Percentiles rank a stretch among this genome's conserved stretches.
Conservation (phyloP, 345 rosid genomes). For the Eucalyptus polybractea region DNA sequence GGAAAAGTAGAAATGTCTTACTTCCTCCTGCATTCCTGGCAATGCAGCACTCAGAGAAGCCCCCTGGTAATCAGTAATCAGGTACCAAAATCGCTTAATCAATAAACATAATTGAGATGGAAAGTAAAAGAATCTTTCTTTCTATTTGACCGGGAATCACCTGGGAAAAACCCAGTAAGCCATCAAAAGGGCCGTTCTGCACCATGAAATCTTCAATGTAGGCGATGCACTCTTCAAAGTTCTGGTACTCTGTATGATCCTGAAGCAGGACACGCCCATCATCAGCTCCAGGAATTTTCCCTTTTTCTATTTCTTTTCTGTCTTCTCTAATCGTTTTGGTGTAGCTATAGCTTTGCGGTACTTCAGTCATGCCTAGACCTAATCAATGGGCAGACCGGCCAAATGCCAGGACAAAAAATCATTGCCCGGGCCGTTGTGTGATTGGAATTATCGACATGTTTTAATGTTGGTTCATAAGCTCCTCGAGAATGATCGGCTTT, state of each 20-base stretch:
- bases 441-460: background rate
- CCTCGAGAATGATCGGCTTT: background rate
- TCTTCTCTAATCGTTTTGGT: background rate
- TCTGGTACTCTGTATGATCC: slow-evolving; percentile 50
- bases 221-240: slow-evolving; percentile 47
- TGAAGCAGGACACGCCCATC: background rate
- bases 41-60: slow-evolving; percentile 46
- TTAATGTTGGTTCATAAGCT: background rate
- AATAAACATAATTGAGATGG: background rate
- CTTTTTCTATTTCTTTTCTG: background rate
- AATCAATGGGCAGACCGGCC: background rate
- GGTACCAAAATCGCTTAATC: background rate
- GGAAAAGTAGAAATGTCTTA: background rate
- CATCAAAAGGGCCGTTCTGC: slow-evolving; percentile 65
- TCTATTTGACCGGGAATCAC: background rate
- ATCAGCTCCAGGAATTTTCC: background rate
- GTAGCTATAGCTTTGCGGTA: background rate
- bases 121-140: background rate
- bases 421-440: background rate
- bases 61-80: slow-evolving; percentile 24
- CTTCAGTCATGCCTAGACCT: background rate
- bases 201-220: slow-evolving; percentile 51
- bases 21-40: slow-evolving; percentile 38
- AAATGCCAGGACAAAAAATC: background rate
- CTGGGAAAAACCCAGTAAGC: slow-evolving; percentile 79